phyloP scores from a whole-genome alignment of 1,139 yeast species.

The Hyphopichia pseudoburtonii region DNA sequence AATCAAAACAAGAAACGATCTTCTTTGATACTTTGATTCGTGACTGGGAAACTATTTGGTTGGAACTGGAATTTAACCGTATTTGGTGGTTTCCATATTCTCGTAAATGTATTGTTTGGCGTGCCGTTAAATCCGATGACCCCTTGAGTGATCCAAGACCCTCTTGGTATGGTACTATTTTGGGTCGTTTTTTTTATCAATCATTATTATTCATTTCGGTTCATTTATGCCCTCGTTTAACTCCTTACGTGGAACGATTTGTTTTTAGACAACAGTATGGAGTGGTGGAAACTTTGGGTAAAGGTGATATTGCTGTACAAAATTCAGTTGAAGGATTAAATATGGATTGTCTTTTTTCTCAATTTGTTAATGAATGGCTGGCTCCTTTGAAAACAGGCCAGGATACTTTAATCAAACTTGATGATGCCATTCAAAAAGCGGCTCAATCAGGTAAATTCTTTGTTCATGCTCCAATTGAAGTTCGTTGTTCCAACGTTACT shows the following conservation, averaged over 20 bases:
- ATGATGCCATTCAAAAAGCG: conserved; percentile 62
- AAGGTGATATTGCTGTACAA: conserved; percentile 71
- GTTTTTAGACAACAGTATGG: conserved; percentile 87
- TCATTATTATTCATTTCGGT: conserved; percentile 77
- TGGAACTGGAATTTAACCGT: conserved; percentile 85
- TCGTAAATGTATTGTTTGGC: conserved; percentile 83
- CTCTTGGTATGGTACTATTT: conserved; percentile 81
- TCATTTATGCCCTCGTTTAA: conserved; percentile 65
- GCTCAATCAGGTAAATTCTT: conserved; percentile 60
- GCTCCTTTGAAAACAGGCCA: conserved; percentile 80
- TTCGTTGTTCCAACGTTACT: conserved; percentile 88
- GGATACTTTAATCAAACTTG: conserved; percentile 63
- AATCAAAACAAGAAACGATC: conserved; percentile 79
- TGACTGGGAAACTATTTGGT: conserved; percentile 77
- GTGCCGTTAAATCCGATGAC: conserved; percentile 72
- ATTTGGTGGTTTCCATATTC: conserved; percentile 99
- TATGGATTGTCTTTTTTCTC: conserved; percentile 94
- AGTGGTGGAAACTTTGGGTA: conserved; percentile 62
- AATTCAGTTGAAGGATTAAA: conserved; percentile 83
- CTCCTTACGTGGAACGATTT: conserved; percentile 83
- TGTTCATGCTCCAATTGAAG: conserved; percentile 95
- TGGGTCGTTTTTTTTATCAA: conserved; percentile 81
- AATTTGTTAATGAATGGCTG: conserved; percentile 96
- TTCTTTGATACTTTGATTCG: conserved; percentile 68
- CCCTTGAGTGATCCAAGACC: conserved; percentile 65